Conservation (phyloP, 805 yeast genomes). For the Candida xyloterini region DNA sequence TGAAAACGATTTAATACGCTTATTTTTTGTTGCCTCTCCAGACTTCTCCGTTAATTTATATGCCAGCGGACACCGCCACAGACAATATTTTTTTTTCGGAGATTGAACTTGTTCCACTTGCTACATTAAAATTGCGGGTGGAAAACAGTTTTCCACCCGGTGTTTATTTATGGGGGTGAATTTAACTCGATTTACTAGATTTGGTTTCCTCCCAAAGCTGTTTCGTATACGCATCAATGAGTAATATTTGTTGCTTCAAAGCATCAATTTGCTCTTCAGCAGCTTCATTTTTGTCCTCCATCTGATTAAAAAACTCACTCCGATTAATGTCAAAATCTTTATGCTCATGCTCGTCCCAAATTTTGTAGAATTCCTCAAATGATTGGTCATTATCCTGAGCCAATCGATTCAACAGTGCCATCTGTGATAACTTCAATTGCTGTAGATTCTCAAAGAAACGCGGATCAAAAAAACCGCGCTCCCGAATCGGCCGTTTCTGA, state of each 20-base stretch:
- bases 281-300: constrained; percentile 47
- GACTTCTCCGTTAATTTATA: constrained; percentile 4
- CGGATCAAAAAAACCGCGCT: constrained; percentile 49
- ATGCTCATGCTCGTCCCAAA: constrained; percentile 23
- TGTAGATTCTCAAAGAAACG: constrained; percentile 49
- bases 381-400: constrained; percentile 31
- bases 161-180: not conserved
- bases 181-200: not conserved
- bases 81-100: not conserved
- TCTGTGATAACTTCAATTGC: constrained; percentile 57
- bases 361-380: constrained; percentile 29
- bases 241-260: constrained; percentile 50
- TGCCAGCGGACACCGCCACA: constrained; percentile 9
- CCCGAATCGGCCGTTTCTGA: constrained; percentile 62
- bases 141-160: constrained; percentile 15
- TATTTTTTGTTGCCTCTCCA: constrained; percentile 5
- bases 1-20: not conserved
- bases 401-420: constrained; percentile 41
- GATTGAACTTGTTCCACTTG: constrained; percentile 1
- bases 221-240: constrained; percentile 43
- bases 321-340: constrained; percentile 23
- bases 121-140: constrained; percentile 2
- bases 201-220: constrained; percentile 39
- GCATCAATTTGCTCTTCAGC: constrained; percentile 47
- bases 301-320: constrained; percentile 49